A percentile compares a stretch with the other conserved stretches of the same genome.
Evolutionary conservation across 371 early-diverging fungal genomes (phyloP).

Genomic region (Mucor indicus): DNA sequence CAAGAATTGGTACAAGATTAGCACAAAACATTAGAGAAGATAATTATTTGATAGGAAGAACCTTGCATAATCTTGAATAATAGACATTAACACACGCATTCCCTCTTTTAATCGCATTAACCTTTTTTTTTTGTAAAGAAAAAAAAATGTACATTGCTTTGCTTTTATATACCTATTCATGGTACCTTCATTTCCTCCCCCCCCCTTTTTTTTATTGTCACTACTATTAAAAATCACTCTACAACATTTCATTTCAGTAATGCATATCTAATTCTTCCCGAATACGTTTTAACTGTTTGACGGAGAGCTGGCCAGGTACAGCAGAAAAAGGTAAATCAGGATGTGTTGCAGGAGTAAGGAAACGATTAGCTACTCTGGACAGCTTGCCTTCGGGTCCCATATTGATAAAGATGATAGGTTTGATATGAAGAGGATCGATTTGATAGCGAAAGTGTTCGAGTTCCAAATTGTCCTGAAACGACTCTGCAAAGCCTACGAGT

Average conservation of each 20-base stretch:
- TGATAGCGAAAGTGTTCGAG: slow-evolving; percentile 55
- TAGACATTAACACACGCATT: neutral
- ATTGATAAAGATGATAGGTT: slow-evolving; percentile 83
- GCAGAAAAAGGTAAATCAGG: slow-evolving; percentile 66
- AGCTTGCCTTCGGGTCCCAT: slow-evolving; percentile 87
- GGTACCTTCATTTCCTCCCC: no score
- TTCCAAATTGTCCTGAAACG: slow-evolving; percentile 71
- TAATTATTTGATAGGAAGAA: slow-evolving; percentile 61
- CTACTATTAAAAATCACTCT: no score
- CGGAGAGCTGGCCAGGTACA: slow-evolving; percentile 89
- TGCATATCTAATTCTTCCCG: slow-evolving; percentile 29
- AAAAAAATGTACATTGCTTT: no score
- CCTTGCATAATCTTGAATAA: slow-evolving; percentile 57
- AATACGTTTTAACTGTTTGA: slow-evolving; percentile 54
- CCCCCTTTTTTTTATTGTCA: no score
- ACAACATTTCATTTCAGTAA: no score
- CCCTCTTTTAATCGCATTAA: no score
- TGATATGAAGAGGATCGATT: slow-evolving; percentile 16
- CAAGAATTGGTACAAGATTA: slow-evolving; percentile 40
- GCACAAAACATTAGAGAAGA: slow-evolving; percentile 58
- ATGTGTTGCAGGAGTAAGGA: slow-evolving; percentile 91
- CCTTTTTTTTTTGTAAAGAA: no score
- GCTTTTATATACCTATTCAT: no score
- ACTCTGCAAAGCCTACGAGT: slow-evolving; percentile 75
- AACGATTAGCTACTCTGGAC: slow-evolving; percentile 78